These are phyloP conservation scores for Epichloe typhina DNA, from an alignment of 2,329 filamentous ascomycete genomes.

Conservation along the genomic window DNA sequence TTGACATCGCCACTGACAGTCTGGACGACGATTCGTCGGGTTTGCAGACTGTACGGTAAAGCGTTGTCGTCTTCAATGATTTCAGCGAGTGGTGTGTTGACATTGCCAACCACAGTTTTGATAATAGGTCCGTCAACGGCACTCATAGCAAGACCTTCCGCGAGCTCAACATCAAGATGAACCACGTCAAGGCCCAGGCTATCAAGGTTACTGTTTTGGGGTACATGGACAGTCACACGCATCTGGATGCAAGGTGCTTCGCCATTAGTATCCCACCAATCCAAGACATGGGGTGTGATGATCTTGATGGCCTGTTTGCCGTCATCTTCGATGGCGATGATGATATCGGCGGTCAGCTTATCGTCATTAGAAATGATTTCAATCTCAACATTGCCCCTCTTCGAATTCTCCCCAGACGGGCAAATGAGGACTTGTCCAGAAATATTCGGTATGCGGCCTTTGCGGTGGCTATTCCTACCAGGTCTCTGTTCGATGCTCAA, in stretches of 20 bases:
- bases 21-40: slow-evolving; percentile 26
- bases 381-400: slow-evolving; percentile 26
- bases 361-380: slow-evolving; percentile 33
- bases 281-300: slow-evolving; percentile 22
- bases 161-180: slow-evolving; percentile 27
- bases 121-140: slow-evolving; percentile 19
- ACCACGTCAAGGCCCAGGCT: slow-evolving; percentile 22
- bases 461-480: slow-evolving; percentile 9
- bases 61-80: slow-evolving; percentile 12
- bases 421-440: slow-evolving; percentile 33
- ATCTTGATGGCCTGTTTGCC: slow-evolving; percentile 25
- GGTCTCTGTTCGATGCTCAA: slow-evolving; percentile 28
- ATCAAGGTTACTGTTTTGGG: slow-evolving; percentile 24
- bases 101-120: slow-evolving; percentile 23
- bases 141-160: slow-evolving; percentile 26
- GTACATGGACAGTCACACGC: slow-evolving; percentile 33
- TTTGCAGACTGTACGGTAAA: slow-evolving; percentile 27
- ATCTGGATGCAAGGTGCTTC: slow-evolving; percentile 33
- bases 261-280: slow-evolving; percentile 15
- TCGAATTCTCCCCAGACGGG: slow-evolving; percentile 18
- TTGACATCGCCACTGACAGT: slow-evolving; percentile 31
- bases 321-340: slow-evolving; percentile 18
- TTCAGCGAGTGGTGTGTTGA: slow-evolving; percentile 17
- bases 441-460: slow-evolving; percentile 22
- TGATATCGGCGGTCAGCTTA: slow-evolving; percentile 20